These are phyloP conservation scores for Selenicereus undatus DNA, from an alignment of 148 eudicot genomes.

Conservation along the genomic window DNA sequence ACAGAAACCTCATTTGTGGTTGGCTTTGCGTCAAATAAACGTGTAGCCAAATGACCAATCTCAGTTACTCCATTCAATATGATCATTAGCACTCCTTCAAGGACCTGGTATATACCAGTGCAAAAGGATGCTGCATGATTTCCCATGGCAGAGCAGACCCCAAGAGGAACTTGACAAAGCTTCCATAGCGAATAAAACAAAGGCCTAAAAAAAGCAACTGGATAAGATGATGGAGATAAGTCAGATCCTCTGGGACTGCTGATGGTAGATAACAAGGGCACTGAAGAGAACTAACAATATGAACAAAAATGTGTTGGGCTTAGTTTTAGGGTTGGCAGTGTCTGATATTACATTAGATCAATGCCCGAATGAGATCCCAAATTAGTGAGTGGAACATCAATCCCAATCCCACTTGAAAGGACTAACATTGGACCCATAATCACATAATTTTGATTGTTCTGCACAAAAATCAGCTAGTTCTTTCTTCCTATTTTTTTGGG, in stretches of 20 bases:
- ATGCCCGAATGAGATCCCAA: background rate
- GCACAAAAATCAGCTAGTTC: background rate
- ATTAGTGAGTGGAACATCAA: background rate
- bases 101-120: slow-evolving; percentile 32
- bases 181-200: slow-evolving; percentile 25
- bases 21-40: slow-evolving; percentile 55
- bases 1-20: slow-evolving; percentile 55
- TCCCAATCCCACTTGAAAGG: background rate
- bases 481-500: too few species aligned
- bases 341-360: background rate
- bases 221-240: slow-evolving; percentile 8
- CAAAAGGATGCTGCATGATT: slow-evolving; percentile 35
- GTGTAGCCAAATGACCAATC: slow-evolving; percentile 19
- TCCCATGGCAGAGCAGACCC: slow-evolving; percentile 52
- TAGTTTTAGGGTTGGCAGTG: background rate
- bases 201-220: slow-evolving; percentile 31
- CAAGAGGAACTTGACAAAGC: slow-evolving; percentile 24
- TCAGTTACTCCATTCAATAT: slow-evolving; percentile 22
- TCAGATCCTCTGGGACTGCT: background rate
- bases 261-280: background rate
- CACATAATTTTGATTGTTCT: background rate
- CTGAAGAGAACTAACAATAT: background rate
- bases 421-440: background rate
- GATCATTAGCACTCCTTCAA: slow-evolving; percentile 28
- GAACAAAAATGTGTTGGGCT: background rate